A percentile compares a stretch with the other conserved stretches of the same genome.
These are phyloP conservation scores for Chloropicon primus DNA, from an alignment of 139 green algal genomes.

Conservation along the genomic window DNA sequence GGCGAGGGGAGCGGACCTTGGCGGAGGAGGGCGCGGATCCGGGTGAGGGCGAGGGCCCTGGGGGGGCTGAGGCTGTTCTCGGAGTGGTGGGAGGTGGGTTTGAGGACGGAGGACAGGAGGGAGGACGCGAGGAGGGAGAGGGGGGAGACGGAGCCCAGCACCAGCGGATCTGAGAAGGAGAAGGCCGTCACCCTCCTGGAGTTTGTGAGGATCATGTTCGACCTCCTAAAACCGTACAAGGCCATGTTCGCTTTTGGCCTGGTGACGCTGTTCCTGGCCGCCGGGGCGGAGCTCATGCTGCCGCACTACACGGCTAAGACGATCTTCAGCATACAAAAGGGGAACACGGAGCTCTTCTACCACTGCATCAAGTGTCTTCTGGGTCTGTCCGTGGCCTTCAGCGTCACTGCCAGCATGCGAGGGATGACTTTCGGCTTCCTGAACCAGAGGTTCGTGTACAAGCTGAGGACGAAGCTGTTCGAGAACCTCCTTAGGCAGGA, in stretches of 20 bases:
- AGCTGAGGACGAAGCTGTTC: constrained; percentile 48
- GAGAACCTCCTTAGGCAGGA: constrained; percentile 31
- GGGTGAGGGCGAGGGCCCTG: too few species aligned
- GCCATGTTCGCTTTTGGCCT: background rate
- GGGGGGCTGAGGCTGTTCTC: background rate
- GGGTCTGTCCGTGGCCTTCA: constrained; percentile 36
- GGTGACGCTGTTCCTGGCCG: background rate
- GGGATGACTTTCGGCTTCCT: constrained; percentile 55
- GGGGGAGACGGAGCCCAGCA: background rate
- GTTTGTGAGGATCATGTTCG: background rate
- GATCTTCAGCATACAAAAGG: constrained; percentile 30
- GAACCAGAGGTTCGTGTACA: constrained; percentile 52
- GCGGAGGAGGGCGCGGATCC: background rate
- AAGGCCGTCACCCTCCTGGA: background rate
- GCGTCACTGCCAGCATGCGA: constrained; percentile 37
- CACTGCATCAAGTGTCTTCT: constrained; percentile 16
- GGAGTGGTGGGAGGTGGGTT: background rate
- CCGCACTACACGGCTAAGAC: constrained; percentile 51
- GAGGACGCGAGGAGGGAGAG: background rate
- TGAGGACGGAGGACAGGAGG: background rate
- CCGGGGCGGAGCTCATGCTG: constrained; percentile 48
- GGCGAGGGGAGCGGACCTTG: too few species aligned
- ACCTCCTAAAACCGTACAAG: background rate
- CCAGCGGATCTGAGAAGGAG: background rate
- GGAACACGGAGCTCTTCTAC: constrained; percentile 17